A percentile compares a stretch with the other conserved stretches of the same genome.
Evolutionary conservation across 2,329 filamentous ascomycete species (phyloP).

Genomic region (Fusarium neocosmosporiellum): DNA sequence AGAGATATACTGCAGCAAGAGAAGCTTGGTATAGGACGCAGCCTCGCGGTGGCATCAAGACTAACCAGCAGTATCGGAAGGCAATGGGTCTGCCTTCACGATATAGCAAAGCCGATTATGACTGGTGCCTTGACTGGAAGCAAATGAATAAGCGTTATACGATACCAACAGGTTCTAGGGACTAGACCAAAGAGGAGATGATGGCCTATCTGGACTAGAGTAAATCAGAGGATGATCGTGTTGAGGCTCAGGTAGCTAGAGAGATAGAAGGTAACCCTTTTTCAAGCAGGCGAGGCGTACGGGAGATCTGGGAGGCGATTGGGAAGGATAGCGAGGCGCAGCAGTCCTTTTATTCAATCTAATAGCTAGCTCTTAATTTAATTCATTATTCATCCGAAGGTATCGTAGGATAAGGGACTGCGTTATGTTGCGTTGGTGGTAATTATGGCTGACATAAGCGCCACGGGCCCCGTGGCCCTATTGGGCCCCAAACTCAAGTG

Average conservation of each 20-base stretch:
- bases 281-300: too few species aligned
- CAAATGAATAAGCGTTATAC: background rate
- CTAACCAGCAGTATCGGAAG: slow-evolving; percentile 1
- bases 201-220: background rate
- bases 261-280: background rate
- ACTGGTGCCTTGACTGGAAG: slow-evolving; percentile 2
- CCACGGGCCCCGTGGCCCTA: too few species aligned
- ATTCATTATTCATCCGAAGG: too few species aligned
- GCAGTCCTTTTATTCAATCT: too few species aligned
- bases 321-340: too few species aligned
- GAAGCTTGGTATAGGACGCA: background rate
- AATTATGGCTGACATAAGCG: too few species aligned
- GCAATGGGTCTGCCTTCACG: background rate
- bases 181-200: background rate
- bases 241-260: background rate
- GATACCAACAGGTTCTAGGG: background rate
- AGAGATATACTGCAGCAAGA: too few species aligned
- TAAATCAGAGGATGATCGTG: background rate
- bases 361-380: too few species aligned
- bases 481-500: too few species aligned
- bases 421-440: too few species aligned
- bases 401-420: too few species aligned
- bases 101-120: background rate
- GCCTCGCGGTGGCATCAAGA: slow-evolving; percentile 3
- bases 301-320: too few species aligned